These are phyloP conservation scores for Takakia lepidozioides DNA, from an alignment of 225 moss, liverwort and hornwort species.

Conservation along the genomic window DNA sequence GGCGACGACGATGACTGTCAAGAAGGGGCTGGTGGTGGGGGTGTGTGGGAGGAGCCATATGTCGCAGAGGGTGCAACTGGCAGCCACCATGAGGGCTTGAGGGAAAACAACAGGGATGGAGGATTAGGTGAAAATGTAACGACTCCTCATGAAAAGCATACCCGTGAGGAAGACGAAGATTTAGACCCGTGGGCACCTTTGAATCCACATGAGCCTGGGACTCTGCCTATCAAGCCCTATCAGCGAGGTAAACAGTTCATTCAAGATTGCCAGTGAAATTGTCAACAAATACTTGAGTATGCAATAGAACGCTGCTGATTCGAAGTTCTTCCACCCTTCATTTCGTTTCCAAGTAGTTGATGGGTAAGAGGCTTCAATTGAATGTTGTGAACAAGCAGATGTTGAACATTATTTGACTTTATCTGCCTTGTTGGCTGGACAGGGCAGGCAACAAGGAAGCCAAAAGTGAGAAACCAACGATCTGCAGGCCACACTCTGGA, in stretches of 20 bases:
- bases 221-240: constrained; percentile 27
- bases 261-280: no score
- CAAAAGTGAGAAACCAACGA: constrained; percentile 14
- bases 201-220: constrained; percentile 42
- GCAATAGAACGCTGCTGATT: no score
- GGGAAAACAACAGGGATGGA: not conserved
- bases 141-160: constrained; percentile 2
- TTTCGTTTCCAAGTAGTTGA: no score
- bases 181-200: constrained; percentile 41
- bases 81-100: not conserved
- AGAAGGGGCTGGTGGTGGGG: constrained; percentile 15
- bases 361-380: no score
- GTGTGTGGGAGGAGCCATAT: constrained; percentile 21
- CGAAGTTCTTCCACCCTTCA: no score
- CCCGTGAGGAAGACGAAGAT: constrained; percentile 14
- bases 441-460: constrained; percentile 26
- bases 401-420: no score
- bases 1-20: constrained; percentile 21
- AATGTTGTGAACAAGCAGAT: no score
- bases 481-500: not conserved
- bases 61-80: constrained; percentile 1
- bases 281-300: no score
- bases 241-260: constrained; percentile 26
- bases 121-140: constrained; percentile 3
- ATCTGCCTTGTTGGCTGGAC: no score